Conservation (phyloP, 2,329 filamentous ascomycete species). For the Apiospora sp. region DNA sequence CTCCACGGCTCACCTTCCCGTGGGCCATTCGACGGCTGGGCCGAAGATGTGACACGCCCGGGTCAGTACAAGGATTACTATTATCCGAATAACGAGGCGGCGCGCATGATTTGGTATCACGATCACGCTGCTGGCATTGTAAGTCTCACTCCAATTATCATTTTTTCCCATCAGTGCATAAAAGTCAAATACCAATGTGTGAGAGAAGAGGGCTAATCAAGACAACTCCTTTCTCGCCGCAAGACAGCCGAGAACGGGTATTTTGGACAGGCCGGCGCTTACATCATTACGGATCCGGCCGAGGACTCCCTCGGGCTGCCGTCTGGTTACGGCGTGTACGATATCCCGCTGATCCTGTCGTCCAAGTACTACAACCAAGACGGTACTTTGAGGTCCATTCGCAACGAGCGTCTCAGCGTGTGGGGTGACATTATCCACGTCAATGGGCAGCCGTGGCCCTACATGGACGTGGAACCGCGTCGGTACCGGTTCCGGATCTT, state of each 20-base stretch:
- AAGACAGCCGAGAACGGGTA: constrained; percentile 63
- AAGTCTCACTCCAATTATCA: constrained; percentile 3
- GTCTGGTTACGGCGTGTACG: constrained; percentile 56
- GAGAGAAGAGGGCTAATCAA: neutral
- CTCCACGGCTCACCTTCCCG: constrained; percentile 62
- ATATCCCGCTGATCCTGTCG: constrained; percentile 58
- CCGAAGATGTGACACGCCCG: constrained; percentile 57
- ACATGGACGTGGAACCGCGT: constrained; percentile 63
- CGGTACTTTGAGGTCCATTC: constrained; percentile 56
- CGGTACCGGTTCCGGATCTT: constrained; percentile 66
- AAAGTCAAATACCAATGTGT: too few species aligned
- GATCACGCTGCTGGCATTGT: constrained; percentile 50
- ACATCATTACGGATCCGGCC: constrained; percentile 59
- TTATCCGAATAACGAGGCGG: constrained; percentile 63
- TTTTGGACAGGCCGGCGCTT: constrained; percentile 63
- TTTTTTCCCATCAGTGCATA: neutral
- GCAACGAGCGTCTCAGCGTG: constrained; percentile 53
- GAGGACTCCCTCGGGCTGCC: constrained; percentile 59
- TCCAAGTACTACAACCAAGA: constrained; percentile 61
- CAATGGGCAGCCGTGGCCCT: constrained; percentile 68
- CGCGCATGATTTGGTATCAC: constrained; percentile 66
- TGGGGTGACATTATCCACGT: constrained; percentile 66
- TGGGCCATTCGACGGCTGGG: constrained; percentile 61
- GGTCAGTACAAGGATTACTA: constrained; percentile 66
- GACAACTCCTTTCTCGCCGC: neutral